These are phyloP conservation scores for Terana coerulea DNA, from an alignment of 768 basidiomycete genomes.

Conservation along the genomic window DNA sequence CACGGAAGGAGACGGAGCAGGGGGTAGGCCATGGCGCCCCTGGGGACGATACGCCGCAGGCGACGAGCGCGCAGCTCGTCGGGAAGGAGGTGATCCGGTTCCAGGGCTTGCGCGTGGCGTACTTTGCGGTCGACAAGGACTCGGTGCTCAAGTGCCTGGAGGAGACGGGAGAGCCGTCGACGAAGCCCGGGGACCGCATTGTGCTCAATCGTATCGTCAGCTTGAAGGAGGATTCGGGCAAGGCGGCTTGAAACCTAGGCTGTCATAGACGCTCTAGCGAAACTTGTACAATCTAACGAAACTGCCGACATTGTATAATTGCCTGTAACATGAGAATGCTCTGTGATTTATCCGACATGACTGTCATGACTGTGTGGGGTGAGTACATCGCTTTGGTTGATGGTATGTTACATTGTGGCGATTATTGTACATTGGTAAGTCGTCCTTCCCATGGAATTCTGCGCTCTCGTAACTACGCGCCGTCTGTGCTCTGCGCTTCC, in stretches of 20 bases:
- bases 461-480: too few relatives aligned
- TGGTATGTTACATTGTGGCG: too few relatives aligned
- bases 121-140: constrained; percentile 92
- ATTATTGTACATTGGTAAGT: too few relatives aligned
- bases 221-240: constrained; percentile 92
- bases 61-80: constrained; percentile 74
- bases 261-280: too few relatives aligned
- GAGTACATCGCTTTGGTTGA: too few relatives aligned
- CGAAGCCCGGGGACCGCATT: constrained; percentile 70
- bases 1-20: constrained; percentile 42
- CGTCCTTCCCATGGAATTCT: too few relatives aligned
- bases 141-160: constrained; percentile 63
- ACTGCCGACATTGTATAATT: too few relatives aligned
- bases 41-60: constrained; percentile 59
- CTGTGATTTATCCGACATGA: too few relatives aligned
- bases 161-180: constrained; percentile 42
- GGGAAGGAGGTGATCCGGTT: constrained; percentile 93
- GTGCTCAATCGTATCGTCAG: constrained; percentile 91
- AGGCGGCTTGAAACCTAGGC: constrained; percentile 42
- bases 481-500: constrained; percentile 6
- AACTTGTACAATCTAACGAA: too few relatives aligned
- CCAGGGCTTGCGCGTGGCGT: constrained; percentile 94
- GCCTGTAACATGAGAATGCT: too few relatives aligned
- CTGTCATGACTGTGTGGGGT: too few relatives aligned
- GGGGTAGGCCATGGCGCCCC: constrained; percentile 23